A percentile compares a stretch with the other conserved stretches of the same genome.
These are phyloP conservation scores for Leishmania aethiopica DNA, from an alignment of 208 protist genomes.

Conservation along the genomic window DNA sequence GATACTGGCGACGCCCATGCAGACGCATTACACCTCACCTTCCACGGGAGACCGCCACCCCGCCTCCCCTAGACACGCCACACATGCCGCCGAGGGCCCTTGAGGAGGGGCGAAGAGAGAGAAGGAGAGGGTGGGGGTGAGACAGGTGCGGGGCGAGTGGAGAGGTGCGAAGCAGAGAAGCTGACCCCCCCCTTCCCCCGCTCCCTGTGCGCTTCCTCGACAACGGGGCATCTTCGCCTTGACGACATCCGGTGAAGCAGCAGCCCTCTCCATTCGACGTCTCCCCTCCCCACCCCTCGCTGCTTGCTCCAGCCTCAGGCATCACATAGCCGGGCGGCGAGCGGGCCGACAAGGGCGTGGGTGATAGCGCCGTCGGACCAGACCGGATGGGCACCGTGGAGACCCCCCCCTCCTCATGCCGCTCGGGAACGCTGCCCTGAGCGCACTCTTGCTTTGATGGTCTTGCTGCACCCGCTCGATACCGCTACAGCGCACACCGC, in stretches of 20 bases:
- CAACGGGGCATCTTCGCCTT: background rate
- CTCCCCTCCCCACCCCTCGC: background rate
- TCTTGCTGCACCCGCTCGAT: background rate
- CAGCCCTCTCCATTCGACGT: background rate
- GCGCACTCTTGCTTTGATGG: background rate
- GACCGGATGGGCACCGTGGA: background rate
- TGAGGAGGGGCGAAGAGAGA: background rate
- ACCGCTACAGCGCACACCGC: conserved; percentile 21
- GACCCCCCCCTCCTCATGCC: background rate
- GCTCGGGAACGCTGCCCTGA: background rate
- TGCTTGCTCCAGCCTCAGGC: background rate
- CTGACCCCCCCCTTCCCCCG: no score
- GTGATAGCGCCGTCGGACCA: background rate
- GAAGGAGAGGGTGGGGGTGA: background rate
- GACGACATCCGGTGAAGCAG: background rate
- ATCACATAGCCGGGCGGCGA: background rate
- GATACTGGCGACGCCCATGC: background rate
- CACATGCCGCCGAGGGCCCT: background rate
- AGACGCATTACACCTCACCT: no score
- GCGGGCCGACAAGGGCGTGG: background rate
- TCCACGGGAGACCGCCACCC: background rate
- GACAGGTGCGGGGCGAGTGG: background rate
- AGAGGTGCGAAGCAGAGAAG: background rate
- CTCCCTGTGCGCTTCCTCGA: background rate
- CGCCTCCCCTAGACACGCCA: no score